A percentile compares a stretch with the other conserved stretches of the same genome.
These are phyloP conservation scores for Boletellus ananas DNA, from an alignment of 768 basidiomycete genomes.

Conservation along the genomic window DNA sequence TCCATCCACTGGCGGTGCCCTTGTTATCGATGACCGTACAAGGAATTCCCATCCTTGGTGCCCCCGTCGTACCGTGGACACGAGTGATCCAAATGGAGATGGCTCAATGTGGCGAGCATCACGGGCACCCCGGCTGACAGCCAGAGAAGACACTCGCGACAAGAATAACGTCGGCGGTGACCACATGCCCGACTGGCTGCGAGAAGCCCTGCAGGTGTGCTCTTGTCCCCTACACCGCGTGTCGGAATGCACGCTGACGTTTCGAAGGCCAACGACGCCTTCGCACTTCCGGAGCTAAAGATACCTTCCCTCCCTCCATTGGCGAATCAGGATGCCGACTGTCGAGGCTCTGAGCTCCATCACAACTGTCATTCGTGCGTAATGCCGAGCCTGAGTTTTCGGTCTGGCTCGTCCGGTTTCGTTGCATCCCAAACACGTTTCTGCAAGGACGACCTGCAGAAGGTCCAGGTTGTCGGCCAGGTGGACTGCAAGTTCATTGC, in stretches of 20 bases:
- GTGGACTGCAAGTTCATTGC: conserved; percentile 91
- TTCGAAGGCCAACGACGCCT: conserved; percentile 54
- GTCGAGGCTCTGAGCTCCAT: conserved; percentile 4
- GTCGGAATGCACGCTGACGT: conserved; percentile 7
- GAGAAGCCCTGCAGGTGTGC: conserved; percentile 53
- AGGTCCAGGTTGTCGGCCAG: conserved; percentile 69
- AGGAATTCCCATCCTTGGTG: conserved; percentile 56
- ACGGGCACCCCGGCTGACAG: conserved; percentile 2
- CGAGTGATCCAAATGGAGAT: conserved; percentile 7
- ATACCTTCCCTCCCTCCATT: conserved; percentile 37
- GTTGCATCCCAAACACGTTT: conserved; percentile 37
- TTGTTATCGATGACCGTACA: conserved; percentile 62
- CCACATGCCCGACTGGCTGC: conserved; percentile 60
- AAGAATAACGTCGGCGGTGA: conserved; percentile 11
- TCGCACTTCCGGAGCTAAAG: conserved; percentile 43
- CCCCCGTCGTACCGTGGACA: conserved; percentile 7
- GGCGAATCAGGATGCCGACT: conserved; percentile 10
- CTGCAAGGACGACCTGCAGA: conserved; percentile 48
- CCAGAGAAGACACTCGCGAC: background rate
- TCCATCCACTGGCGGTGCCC: conserved; percentile 53
- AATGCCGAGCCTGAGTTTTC: conserved; percentile 6
- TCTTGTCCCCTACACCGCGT: conserved; percentile 10
- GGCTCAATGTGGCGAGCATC: conserved; percentile 15
- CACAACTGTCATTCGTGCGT: conserved; percentile 15
- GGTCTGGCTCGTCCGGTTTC: conserved; percentile 11